These are phyloP conservation scores for Erysimum cheiri DNA, from an alignment of 441 rosid species.

Conservation along the genomic window DNA sequence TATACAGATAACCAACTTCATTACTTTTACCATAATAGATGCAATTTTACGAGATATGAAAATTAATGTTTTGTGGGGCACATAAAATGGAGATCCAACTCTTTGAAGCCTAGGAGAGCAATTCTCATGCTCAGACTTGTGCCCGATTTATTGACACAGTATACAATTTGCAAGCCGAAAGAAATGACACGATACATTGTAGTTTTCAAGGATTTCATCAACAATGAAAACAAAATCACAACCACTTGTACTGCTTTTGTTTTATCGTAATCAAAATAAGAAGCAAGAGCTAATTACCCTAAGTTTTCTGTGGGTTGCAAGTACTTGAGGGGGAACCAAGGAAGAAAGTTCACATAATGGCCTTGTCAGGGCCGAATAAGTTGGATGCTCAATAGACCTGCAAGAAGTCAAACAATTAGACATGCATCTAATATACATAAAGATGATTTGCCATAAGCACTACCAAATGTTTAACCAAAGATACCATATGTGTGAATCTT, in stretches of 20 bases:
- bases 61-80: constrained; percentile 17
- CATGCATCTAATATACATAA: constrained; percentile 22
- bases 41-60: constrained; percentile 5
- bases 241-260: constrained; percentile 16
- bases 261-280: constrained; percentile 29
- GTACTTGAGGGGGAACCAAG: constrained; percentile 86
- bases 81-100: constrained; percentile 14
- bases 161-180: constrained; percentile 30
- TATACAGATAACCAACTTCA: constrained; percentile 14
- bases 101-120: constrained; percentile 4
- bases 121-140: constrained; percentile 13
- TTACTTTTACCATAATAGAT: not conserved
- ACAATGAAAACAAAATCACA: not conserved
- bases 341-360: constrained; percentile 98
- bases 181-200: constrained; percentile 16
- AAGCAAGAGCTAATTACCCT: constrained; percentile 60
- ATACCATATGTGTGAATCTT: constrained; percentile 99
- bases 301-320: constrained; percentile 92
- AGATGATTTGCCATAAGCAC: constrained; percentile 30
- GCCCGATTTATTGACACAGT: constrained; percentile 6
- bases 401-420: constrained; percentile 35
- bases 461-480: constrained; percentile 19
- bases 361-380: constrained; percentile 95
- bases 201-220: constrained; percentile 8
- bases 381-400: constrained; percentile 99